Percentiles rank a stretch among this genome's conserved stretches.
Evolutionary conservation across 2,329 filamentous ascomycete genomes (phyloP).

Genomic region (Diaporthe capsici): DNA sequence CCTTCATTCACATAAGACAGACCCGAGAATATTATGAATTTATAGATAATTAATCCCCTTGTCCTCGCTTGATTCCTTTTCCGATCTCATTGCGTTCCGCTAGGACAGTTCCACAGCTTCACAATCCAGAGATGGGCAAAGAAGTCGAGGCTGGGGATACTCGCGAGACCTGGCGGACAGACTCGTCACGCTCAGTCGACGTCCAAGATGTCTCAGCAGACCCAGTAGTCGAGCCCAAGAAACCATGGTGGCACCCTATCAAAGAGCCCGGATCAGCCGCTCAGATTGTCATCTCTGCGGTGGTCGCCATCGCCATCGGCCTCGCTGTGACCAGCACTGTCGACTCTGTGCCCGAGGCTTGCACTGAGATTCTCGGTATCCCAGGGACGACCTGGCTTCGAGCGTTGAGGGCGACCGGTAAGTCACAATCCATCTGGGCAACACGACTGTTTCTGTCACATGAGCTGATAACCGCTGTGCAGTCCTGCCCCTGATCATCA

Average conservation of each 20-base stretch:
- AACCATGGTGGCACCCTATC: conserved; percentile 54
- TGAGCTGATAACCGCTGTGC: background rate
- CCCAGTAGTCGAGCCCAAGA: conserved; percentile 43
- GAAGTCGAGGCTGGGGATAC: background rate
- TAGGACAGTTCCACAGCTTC: background rate
- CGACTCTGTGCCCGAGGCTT: conserved; percentile 58
- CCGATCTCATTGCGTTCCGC: too few species aligned
- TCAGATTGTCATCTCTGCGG: conserved; percentile 64
- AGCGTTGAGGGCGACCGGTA: conserved; percentile 62
- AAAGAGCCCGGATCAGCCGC: conserved; percentile 56
- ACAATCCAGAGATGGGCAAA: background rate
- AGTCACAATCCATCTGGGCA: conserved; percentile 40
- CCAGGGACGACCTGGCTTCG: conserved; percentile 65
- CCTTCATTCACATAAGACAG: background rate
- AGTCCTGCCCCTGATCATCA: conserved; percentile 67
- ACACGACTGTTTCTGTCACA: background rate
- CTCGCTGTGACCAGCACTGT: conserved; percentile 59
- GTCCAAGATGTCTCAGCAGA: background rate
- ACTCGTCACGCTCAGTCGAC: conserved; percentile 9
- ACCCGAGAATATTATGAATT: too few species aligned
- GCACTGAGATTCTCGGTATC: conserved; percentile 59
- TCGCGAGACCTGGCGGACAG: conserved; percentile 7
- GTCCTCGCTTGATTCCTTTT: too few species aligned
- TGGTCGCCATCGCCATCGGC: conserved; percentile 64
- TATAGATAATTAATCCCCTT: background rate